Evolutionary conservation across 257 asterid genomes (phyloP).

Genomic region (Rhazya stricta): DNA sequence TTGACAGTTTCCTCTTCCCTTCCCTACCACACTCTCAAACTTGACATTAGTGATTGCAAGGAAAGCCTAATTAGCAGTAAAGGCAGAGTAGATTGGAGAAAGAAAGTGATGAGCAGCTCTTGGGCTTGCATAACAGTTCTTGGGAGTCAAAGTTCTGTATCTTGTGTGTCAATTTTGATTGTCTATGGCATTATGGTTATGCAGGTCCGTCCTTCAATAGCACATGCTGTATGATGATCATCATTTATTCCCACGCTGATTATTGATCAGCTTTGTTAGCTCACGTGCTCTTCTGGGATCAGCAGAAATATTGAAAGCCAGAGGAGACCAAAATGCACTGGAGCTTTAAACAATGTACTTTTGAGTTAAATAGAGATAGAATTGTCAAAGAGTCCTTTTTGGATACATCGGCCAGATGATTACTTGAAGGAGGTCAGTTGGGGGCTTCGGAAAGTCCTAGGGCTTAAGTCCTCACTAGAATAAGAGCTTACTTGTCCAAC

Average conservation of each 20-base stretch:
- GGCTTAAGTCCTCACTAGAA: neutral
- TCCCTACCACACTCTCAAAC: neutral
- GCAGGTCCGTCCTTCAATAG: neutral
- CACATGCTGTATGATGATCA: neutral
- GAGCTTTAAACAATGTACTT: neutral
- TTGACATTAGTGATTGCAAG: neutral
- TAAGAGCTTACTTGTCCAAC: neutral
- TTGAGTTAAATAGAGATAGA: neutral
- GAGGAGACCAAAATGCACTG: neutral
- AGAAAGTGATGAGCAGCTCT: neutral
- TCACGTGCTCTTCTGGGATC: neutral
- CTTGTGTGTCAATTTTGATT: neutral
- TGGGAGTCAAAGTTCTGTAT: neutral
- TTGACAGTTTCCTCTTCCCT: neutral
- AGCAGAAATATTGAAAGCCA: neutral
- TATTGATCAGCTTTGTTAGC: neutral
- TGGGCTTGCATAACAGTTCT: neutral
- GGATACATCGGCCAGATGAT: neutral
- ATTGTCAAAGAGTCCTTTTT: neutral
- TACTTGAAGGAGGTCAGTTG: neutral
- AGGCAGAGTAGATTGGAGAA: neutral
- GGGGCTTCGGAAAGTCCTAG: neutral
- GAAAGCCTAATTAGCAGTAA: neutral
- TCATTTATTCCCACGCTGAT: neutral
- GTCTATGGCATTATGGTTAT: neutral